Evolutionary conservation across 1,139 yeast genomes (phyloP).

Genomic region (Suhomyces panamericanus): DNA sequence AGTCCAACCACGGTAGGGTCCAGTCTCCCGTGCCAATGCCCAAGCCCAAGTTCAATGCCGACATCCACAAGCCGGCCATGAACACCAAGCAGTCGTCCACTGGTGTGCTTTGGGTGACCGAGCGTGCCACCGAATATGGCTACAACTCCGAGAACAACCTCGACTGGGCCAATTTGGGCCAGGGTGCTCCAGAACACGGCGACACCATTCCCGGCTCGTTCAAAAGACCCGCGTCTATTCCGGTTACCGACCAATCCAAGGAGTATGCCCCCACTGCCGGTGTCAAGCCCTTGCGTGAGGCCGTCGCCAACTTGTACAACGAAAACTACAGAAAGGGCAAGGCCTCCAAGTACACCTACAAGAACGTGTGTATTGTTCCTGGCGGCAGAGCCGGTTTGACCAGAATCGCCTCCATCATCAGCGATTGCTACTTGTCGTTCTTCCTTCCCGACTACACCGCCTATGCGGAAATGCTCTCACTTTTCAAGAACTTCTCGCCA

Average conservation of each 20-base stretch:
- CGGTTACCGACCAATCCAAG: slow-evolving; percentile 53
- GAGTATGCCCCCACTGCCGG: slow-evolving; percentile 73
- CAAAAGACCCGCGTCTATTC: slow-evolving; percentile 53
- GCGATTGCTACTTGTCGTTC: slow-evolving; percentile 62
- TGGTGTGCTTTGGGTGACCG: slow-evolving; percentile 72
- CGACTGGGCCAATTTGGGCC: slow-evolving; percentile 67
- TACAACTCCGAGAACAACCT: slow-evolving; percentile 48
- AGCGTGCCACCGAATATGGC: slow-evolving; percentile 63
- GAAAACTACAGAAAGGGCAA: slow-evolving; percentile 54
- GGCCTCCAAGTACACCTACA: slow-evolving; percentile 58
- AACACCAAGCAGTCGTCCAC: slow-evolving; percentile 64
- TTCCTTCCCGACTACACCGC: slow-evolving; percentile 72
- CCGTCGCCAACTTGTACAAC: slow-evolving; percentile 63
- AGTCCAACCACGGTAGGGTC: slow-evolving; percentile 38
- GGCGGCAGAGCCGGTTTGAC: slow-evolving; percentile 72
- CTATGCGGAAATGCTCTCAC: slow-evolving; percentile 69
- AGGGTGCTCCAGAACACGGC: slow-evolving; percentile 72
- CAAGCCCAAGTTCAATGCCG: slow-evolving; percentile 45
- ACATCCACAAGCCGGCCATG: slow-evolving; percentile 58
- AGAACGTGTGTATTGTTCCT: slow-evolving; percentile 67
- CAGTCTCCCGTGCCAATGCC: slow-evolving; percentile 56
- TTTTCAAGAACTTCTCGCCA: slow-evolving; percentile 66
- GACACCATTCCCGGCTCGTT: slow-evolving; percentile 62
- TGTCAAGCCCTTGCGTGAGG: slow-evolving; percentile 55
- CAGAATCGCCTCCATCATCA: slow-evolving; percentile 63